Evolutionary conservation across 2,329 filamentous ascomycete genomes (phyloP), one percentile per base, ranked within the genome.

Genomic region (Clonostachys byssicola): DNA sequence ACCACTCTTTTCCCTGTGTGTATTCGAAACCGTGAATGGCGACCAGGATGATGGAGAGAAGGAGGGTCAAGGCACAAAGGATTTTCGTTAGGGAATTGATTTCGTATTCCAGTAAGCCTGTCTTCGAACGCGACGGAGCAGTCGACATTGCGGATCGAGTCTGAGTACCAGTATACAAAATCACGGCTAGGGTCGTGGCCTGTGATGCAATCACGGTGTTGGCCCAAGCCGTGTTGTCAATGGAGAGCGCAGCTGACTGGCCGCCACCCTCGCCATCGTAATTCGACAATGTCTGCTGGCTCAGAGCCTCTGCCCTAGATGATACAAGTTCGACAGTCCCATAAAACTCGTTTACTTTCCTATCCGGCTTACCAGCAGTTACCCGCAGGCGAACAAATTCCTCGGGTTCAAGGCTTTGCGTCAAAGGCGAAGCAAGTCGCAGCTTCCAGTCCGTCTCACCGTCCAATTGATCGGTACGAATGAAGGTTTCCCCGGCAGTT

Each of bases 381-480:
- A 99, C 81, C 23, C 77, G 76, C 34, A 86, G 70, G 16, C 81
- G 75, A 45, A 83, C 75, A 52, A 96, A 84, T 54, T 96, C 89
- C 42, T 81, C 80, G 2, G 85, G 70, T 0, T 83, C 69, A 17
- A 99, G 72, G n/a, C 74, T 79, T 60, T 99, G 94, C 1, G 92
- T 92, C 23, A 97, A 68, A 0, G 89, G 83, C 12, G 91, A 94
- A 2, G 94, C 91, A 35, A 97, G 68, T 33, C 95, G 85, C 48
- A 99, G 73, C 68, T 99, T 99, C 95, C 94, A 99, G 61, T 99
- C 94, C 0, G 94, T 99, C 70, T 99, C 94, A 56, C 94, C 94
- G 60, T 99, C 94, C 10, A 99, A 77, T 62, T 99, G 94, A 65
- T 99, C 94, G 3, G 95, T 99, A 50, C 94, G 82, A 60, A 99